A percentile compares a stretch with the other conserved stretches of the same genome.
Evolutionary conservation across 1,284 basidiomycete species (phyloP).

Genomic region (Chalciporus piperatoides): DNA sequence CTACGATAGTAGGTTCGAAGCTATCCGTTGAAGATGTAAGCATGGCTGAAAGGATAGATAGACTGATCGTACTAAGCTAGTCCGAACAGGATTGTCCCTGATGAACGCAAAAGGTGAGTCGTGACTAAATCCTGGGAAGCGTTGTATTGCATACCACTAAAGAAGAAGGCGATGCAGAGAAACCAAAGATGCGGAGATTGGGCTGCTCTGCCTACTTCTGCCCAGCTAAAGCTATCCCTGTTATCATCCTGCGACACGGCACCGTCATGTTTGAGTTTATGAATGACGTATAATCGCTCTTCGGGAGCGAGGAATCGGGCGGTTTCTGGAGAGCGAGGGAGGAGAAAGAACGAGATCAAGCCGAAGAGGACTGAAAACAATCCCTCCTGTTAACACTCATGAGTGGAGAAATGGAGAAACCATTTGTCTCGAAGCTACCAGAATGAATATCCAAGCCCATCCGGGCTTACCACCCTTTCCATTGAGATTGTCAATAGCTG

Average conservation of each 20-base stretch:
- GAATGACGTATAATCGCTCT: constrained; percentile 39
- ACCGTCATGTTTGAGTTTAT: constrained; percentile 23
- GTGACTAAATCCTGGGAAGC: not conserved
- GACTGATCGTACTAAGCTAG: constrained; percentile 31
- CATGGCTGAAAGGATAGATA: not conserved
- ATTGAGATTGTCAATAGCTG: constrained; percentile 53
- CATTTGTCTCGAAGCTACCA: constrained; percentile 29
- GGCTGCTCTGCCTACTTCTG: not conserved
- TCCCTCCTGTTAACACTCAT: no score
- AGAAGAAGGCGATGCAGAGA: constrained; percentile 25
- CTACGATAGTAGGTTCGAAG: constrained; percentile 54
- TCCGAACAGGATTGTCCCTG: constrained; percentile 40
- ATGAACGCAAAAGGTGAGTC: constrained; percentile 18
- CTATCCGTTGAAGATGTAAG: constrained; percentile 23
- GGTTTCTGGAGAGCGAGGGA: constrained; percentile 47
- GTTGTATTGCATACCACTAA: constrained; percentile 24
- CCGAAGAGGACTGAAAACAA: constrained; percentile 32
- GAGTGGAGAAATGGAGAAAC: not conserved
- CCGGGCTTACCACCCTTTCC: constrained; percentile 45
- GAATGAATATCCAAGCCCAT: constrained; percentile 68
- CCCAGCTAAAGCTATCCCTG: constrained; percentile 27
- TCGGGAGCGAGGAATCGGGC: constrained; percentile 40
- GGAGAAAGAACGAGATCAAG: constrained; percentile 44
- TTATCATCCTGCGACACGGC: constrained; percentile 35
- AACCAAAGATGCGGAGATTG: constrained; percentile 10